phyloP scores from a whole-genome alignment of 257 asterid genomes.

The Eucommia ulmoides region DNA sequence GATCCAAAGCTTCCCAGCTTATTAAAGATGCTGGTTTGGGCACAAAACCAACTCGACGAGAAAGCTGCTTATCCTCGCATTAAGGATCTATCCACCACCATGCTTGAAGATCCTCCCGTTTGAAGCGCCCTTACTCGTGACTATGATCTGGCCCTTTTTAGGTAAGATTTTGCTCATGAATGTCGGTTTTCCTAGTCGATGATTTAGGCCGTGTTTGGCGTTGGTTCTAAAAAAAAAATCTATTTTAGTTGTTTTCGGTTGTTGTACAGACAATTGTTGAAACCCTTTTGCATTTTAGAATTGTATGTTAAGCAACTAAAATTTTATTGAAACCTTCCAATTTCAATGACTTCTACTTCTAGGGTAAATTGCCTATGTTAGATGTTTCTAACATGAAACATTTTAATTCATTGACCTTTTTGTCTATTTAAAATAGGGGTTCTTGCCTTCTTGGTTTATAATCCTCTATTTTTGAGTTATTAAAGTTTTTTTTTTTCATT shows the following conservation, averaged over 20 bases:
- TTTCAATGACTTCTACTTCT: neutral
- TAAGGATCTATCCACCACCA: conserved; percentile 46
- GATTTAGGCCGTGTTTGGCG: neutral
- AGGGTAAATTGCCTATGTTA: neutral
- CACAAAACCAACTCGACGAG: conserved; percentile 65
- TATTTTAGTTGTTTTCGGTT: neutral
- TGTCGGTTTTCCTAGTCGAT: neutral
- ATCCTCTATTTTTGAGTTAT: too few relatives aligned
- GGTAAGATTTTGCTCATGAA: conserved; percentile 5
- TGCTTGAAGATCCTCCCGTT: conserved; percentile 62
- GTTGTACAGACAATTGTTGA: neutral
- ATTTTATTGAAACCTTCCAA: too few relatives aligned
- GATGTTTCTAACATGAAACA: neutral
- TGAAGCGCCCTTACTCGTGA: conserved; percentile 16
- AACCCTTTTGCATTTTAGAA: too few relatives aligned
- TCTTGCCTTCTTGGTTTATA: neutral
- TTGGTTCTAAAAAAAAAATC: neutral
- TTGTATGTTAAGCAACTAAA: too few relatives aligned
- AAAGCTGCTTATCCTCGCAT: conserved; percentile 75
- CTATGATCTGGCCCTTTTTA: conserved; percentile 2
- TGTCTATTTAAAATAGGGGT: neutral
- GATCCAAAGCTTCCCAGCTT: conserved; percentile 92
- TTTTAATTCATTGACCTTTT: neutral
- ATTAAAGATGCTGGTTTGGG: conserved; percentile 72
- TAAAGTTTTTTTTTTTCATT: too few relatives aligned